Evolutionary conservation across 1,284 basidiomycete genomes (phyloP).

Genomic region (Thecaphora thlaspeos): DNA sequence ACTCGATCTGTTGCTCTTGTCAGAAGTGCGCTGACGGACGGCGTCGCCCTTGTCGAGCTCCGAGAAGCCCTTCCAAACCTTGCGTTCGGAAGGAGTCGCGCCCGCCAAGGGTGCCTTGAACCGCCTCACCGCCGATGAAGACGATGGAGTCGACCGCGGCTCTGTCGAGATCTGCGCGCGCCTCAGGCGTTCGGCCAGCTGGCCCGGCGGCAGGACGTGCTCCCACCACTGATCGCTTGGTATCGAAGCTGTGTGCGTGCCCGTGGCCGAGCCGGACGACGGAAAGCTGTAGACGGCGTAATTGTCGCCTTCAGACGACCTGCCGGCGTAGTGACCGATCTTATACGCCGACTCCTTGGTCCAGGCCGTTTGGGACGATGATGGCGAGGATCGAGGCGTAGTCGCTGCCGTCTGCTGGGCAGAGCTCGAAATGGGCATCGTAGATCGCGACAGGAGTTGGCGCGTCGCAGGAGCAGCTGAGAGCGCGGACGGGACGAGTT

Average conservation of each 20-base stretch:
- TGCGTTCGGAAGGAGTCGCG: constrained; percentile 29
- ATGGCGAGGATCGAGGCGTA: not conserved
- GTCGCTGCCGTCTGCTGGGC: not conserved
- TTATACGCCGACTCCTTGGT: not conserved
- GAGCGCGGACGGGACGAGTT: no score
- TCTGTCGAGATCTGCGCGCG: constrained; percentile 30
- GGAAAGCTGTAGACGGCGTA: not conserved
- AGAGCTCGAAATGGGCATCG: not conserved
- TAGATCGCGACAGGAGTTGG: not conserved
- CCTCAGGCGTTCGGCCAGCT: constrained; percentile 42
- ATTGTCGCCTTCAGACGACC: not conserved
- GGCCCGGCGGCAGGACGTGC: constrained; percentile 43
- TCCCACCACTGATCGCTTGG: constrained; percentile 37
- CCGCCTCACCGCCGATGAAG: constrained; percentile 15
- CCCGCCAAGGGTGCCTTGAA: constrained; percentile 23
- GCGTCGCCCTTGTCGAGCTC: constrained; percentile 5
- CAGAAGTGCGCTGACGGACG: not conserved
- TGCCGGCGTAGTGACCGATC: not conserved
- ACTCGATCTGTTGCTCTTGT: not conserved
- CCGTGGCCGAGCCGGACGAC: not conserved
- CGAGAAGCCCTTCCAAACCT: constrained; percentile 27
- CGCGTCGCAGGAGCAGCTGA: no score
- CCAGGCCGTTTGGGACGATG: not conserved
- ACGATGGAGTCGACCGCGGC: constrained; percentile 8
- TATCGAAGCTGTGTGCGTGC: not conserved